phyloP scores from a whole-genome alignment of 129 eudicot genomes.

The Flaveria trinervia region DNA sequence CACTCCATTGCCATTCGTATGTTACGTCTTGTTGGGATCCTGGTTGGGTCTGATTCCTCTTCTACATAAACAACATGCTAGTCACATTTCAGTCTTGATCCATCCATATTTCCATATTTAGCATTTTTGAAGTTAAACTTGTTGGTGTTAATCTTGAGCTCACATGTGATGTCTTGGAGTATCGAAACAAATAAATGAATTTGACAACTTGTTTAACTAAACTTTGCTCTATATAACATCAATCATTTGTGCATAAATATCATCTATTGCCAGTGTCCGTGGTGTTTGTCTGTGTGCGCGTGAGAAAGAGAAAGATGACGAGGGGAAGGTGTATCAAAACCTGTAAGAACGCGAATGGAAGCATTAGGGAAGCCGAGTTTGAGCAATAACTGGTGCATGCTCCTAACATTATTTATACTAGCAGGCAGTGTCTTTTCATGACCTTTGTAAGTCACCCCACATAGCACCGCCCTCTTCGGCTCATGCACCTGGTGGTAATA shows the following conservation, averaged over 20 bases:
- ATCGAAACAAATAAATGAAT: no score
- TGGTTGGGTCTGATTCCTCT: constrained; percentile 49
- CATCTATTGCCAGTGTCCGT: no score
- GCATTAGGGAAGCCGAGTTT: constrained; percentile 51
- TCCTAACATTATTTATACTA: constrained; percentile 53
- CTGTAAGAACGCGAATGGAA: constrained; percentile 65
- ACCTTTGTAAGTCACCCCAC: constrained; percentile 69
- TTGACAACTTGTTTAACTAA: no score
- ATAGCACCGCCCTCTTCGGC: constrained; percentile 63
- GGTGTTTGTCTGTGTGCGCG: no score
- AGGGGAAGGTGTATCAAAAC: constrained; percentile 27
- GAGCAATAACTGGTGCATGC: constrained; percentile 47
- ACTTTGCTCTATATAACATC: no score
- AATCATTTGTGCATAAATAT: no score
- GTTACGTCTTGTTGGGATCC: constrained; percentile 59
- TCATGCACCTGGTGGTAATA: constrained; percentile 45
- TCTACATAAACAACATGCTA: constrained; percentile 26
- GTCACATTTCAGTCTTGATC: neutral
- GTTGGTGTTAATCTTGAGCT: no score
- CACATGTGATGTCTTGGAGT: no score
- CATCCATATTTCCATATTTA: neutral
- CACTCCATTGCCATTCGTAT: constrained; percentile 51
- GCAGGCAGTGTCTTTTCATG: constrained; percentile 54
- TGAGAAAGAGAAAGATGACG: no score
- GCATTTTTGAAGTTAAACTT: neutral